Conservation (phyloP, 208 protist genomes). For the Porcisia hertigi region DNA sequence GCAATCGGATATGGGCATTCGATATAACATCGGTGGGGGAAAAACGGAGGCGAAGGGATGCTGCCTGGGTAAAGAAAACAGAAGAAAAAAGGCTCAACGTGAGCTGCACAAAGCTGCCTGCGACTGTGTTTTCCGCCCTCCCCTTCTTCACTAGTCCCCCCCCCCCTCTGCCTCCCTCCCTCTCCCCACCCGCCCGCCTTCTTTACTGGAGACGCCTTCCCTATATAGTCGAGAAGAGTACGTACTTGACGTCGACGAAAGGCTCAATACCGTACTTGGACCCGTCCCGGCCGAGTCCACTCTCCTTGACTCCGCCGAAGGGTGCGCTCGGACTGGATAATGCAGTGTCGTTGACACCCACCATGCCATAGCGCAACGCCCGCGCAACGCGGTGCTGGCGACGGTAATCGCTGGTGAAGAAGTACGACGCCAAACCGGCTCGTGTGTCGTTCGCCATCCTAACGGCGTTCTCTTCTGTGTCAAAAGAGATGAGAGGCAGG, state of each 20-base stretch:
- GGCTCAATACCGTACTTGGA: slow-evolving; percentile 91
- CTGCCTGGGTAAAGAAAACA: not conserved
- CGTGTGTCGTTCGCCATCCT: slow-evolving; percentile 74
- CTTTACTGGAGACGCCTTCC: not conserved
- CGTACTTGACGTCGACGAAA: slow-evolving; percentile 86
- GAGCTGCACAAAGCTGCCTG: not conserved
- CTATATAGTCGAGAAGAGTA: slow-evolving; percentile 65
- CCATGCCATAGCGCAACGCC: slow-evolving; percentile 82
- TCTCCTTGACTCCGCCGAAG: slow-evolving; percentile 92
- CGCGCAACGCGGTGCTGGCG: slow-evolving; percentile 58
- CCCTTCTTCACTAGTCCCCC: too few relatives aligned
- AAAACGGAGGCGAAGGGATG: not conserved
- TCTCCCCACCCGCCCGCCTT: not conserved
- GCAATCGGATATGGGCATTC: too few relatives aligned
- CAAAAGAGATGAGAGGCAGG: slow-evolving; percentile 71
- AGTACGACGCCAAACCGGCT: slow-evolving; percentile 79
- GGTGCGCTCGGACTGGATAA: slow-evolving; percentile 65
- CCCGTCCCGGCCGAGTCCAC: slow-evolving; percentile 88
- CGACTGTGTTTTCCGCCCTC: not conserved
- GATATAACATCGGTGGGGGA: not conserved
- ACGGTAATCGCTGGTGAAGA: slow-evolving; percentile 80
- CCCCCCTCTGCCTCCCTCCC: not conserved
- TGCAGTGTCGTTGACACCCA: slow-evolving; percentile 79
- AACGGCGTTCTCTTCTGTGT: slow-evolving; percentile 71
- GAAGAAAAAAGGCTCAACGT: not conserved